phyloP scores from a whole-genome alignment of 108 stramenopile species.

The Thalassiosira profunda region DNA sequence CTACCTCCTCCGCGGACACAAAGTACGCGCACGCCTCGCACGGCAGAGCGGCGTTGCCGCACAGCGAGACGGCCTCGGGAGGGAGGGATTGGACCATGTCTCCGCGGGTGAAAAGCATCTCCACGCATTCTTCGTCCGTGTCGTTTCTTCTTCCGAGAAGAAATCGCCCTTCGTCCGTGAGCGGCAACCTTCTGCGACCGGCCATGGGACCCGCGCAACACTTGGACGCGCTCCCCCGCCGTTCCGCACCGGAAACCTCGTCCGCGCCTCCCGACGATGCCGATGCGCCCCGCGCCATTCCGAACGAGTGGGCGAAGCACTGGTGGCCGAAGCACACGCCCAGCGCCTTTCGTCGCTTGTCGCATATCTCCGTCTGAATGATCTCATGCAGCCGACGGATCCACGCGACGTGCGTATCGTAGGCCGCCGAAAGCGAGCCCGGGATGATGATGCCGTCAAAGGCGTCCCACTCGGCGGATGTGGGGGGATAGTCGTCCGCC shows the following conservation, averaged over 20 bases:
- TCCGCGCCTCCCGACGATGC: not conserved
- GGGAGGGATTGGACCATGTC: constrained; percentile 81
- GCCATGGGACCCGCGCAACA: constrained; percentile 9
- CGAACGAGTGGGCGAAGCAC: constrained; percentile 76
- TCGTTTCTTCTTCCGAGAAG: constrained; percentile 11
- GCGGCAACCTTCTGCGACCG: not conserved
- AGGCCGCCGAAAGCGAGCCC: constrained; percentile 79
- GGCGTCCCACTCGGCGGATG: constrained; percentile 45
- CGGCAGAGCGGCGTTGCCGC: constrained; percentile 65
- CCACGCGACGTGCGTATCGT: constrained; percentile 63
- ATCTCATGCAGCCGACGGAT: constrained; percentile 54
- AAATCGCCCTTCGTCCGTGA: constrained; percentile 4
- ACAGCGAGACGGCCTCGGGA: constrained; percentile 51
- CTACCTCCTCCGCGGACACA: constrained; percentile 23
- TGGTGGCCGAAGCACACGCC: constrained; percentile 91
- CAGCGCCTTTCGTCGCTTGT: constrained; percentile 53
- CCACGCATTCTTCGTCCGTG: constrained; percentile 9
- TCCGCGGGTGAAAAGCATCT: constrained; percentile 80
- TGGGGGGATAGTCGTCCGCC: constrained; percentile 54
- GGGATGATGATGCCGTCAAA: constrained; percentile 77
- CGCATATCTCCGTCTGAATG: constrained; percentile 66
- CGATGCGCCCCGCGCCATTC: not conserved
- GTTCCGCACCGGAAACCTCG: not conserved
- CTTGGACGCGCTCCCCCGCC: not conserved
- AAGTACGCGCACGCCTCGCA: constrained; percentile 79